Base-by-base conservation (phyloP, 2,329 filamentous ascomycete genomes). In the Rhinocladiella mackenziei region DNA sequence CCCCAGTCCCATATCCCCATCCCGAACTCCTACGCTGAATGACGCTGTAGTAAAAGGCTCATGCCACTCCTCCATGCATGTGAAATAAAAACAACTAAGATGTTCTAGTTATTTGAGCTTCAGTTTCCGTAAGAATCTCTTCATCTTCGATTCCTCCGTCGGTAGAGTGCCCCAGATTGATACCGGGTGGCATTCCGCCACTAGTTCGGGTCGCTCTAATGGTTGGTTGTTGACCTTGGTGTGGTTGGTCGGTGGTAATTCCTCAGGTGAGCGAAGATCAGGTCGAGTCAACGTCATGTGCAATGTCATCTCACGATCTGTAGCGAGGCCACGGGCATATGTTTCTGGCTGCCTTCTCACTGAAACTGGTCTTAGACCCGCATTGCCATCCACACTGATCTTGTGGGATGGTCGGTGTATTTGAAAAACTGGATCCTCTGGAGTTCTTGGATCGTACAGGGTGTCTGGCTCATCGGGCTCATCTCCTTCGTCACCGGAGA, bases 201-300 rank as follows among this genome's bases (percentile, higher is more conserved):
- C 67, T 14, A 82, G 64, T 31, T 73, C 70, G 28, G 75, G 74
- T 13, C 80, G 61, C n/a, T 73, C 71, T 23, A 80, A 62, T 2
- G 77, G 74, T 49, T 80, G 71, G 53, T 74, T 64, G 53, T 69
- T 48, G 22, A 68, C 68, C 81, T 86, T 30, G 80, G 80, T 57
- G 18, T 38, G 37, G 89, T 86, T 11, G 86, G 74, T 49, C 82
- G 74, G 8, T 83, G 79, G 50, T 91, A 29, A 15, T 8, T 82
- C 74, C 3, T 83, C 82, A 30, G 53, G 48, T 4, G 50, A 61
- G 23, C 89, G 81, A 35, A 97, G 74, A 61, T 97, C 91, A 0
- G 89, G 86, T 34, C 89, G 76, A 3, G 92, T 97, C 42, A 97
- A 75, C 0, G 91, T 97, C 89, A 97, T 94, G 36, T 89, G 86